These are phyloP conservation scores for Globisporangium cylindrosporum DNA, from an alignment of 352 stramenopile genomes.

Conservation along the genomic window DNA sequence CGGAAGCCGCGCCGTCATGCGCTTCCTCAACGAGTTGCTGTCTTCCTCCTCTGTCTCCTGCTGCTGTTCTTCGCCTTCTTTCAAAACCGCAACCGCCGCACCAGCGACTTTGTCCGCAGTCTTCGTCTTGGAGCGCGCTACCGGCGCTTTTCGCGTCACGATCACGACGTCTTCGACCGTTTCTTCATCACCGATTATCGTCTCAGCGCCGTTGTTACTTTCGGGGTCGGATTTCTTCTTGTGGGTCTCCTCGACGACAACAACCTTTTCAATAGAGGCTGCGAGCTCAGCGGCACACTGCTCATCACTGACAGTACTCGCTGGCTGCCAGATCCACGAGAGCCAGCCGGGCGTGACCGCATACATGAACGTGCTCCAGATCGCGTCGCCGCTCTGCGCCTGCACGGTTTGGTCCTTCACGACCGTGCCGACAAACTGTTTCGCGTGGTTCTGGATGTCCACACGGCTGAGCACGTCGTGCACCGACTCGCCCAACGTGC, in stretches of 20 bases:
- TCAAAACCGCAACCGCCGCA: not conserved
- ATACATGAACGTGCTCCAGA: slow-evolving; percentile 82
- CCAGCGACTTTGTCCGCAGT: not conserved
- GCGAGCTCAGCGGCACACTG: slow-evolving; percentile 24
- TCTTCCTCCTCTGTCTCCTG: not conserved
- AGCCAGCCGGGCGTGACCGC: slow-evolving; percentile 71
- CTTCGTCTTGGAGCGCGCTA: not conserved
- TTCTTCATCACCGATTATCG: not conserved
- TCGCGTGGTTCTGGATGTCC: slow-evolving; percentile 80
- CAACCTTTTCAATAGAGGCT: slow-evolving; percentile 24
- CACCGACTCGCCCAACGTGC: slow-evolving; percentile 58
- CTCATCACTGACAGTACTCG: slow-evolving; percentile 3
- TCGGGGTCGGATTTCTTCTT: slow-evolving; percentile 1
- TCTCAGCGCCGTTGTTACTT: not conserved
- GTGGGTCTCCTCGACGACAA: slow-evolving; percentile 24
- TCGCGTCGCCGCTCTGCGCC: slow-evolving; percentile 69
- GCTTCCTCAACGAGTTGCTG: slow-evolving; percentile 2
- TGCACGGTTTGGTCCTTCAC: slow-evolving; percentile 82
- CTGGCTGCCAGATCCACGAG: slow-evolving; percentile 69
- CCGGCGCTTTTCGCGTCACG: slow-evolving; percentile 1
- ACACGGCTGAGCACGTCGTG: slow-evolving; percentile 73
- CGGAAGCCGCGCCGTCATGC: slow-evolving; percentile 2
- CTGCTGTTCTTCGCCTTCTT: not conserved
- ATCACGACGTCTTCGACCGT: slow-evolving; percentile 13
- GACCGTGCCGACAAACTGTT: slow-evolving; percentile 78